Evolutionary conservation across 2,329 filamentous ascomycete genomes (phyloP).

Genomic region (Phaeosphaeria sp.): DNA sequence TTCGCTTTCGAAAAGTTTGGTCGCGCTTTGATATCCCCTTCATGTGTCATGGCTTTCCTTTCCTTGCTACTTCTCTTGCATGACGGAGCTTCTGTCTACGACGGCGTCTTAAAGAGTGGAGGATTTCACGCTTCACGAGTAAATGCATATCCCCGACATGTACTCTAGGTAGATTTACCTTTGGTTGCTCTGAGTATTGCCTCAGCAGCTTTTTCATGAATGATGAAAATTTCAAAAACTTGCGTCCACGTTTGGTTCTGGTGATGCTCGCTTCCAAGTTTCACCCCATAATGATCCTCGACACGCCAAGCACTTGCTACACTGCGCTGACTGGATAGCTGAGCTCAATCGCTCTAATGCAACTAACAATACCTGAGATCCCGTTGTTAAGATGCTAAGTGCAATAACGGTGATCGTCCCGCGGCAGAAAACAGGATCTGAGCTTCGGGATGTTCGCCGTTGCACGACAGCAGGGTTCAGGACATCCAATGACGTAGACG

Average conservation of each 20-base stretch:
- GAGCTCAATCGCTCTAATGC: not conserved
- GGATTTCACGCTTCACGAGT: slow-evolving; percentile 42
- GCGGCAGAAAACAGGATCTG: slow-evolving; percentile 28
- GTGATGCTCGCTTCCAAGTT: not conserved
- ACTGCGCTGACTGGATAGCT: not conserved
- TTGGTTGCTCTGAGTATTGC: slow-evolving; percentile 28
- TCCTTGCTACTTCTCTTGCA: slow-evolving; percentile 41
- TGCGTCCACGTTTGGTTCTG: not conserved
- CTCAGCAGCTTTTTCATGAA: slow-evolving; percentile 35
- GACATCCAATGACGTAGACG: slow-evolving; percentile 25
- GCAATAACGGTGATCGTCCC: slow-evolving; percentile 21
- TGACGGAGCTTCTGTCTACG: slow-evolving; percentile 37
- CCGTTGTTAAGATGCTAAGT: not conserved
- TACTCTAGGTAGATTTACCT: slow-evolving; percentile 41
- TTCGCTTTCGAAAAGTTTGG: slow-evolving; percentile 45
- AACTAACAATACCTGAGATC: slow-evolving; percentile 13
- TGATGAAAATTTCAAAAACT: slow-evolving; percentile 38
- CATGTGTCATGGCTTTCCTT: slow-evolving; percentile 48
- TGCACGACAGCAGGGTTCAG: slow-evolving; percentile 21
- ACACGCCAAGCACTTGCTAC: not conserved
- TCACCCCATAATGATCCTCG: not conserved
- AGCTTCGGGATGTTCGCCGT: slow-evolving; percentile 9
- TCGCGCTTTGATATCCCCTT: slow-evolving; percentile 48
- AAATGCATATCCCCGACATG: slow-evolving; percentile 44
- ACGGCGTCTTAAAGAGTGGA: slow-evolving; percentile 44